These are phyloP conservation scores for Puccinia brachypodii DNA, from an alignment of 1,284 basidiomycete genomes.

Conservation along the genomic window DNA sequence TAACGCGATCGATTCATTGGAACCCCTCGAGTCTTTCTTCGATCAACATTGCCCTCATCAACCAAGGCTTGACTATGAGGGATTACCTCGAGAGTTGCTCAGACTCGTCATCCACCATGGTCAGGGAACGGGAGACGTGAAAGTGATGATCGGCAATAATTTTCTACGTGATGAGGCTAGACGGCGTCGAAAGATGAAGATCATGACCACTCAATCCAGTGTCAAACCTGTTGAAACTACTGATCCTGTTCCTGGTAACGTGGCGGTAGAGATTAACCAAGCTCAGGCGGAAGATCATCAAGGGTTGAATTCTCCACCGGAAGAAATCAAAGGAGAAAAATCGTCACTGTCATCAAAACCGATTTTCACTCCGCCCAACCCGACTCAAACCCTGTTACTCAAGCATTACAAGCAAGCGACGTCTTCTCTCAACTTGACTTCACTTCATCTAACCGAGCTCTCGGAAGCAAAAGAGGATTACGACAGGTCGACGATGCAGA, in stretches of 20 bases:
- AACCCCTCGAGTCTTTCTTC: constrained; percentile 33
- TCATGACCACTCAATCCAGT: background rate
- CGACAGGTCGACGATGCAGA: background rate
- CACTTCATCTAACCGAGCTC: constrained; percentile 3
- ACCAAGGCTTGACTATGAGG: constrained; percentile 14
- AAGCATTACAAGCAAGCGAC: constrained; percentile 1
- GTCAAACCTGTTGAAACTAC: background rate
- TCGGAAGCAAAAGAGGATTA: background rate
- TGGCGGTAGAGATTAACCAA: background rate
- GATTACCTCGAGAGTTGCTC: constrained; percentile 21
- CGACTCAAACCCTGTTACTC: constrained; percentile 12
- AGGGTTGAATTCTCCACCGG: background rate
- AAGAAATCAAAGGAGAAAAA: background rate
- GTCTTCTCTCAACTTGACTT: constrained; percentile 17
- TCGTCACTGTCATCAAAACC: background rate
- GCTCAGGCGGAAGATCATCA: background rate
- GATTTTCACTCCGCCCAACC: background rate
- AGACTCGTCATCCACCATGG: background rate
- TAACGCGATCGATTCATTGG: constrained; percentile 45
- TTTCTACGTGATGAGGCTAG: constrained; percentile 36
- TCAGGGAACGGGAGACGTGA: background rate
- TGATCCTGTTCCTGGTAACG: background rate
- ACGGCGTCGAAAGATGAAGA: constrained; percentile 8
- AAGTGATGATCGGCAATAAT: constrained; percentile 31
- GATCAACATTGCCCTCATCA: constrained; percentile 6